Base-by-base conservation (phyloP, 1,284 basidiomycete genomes). In the Cryptococcus floricola region DNA sequence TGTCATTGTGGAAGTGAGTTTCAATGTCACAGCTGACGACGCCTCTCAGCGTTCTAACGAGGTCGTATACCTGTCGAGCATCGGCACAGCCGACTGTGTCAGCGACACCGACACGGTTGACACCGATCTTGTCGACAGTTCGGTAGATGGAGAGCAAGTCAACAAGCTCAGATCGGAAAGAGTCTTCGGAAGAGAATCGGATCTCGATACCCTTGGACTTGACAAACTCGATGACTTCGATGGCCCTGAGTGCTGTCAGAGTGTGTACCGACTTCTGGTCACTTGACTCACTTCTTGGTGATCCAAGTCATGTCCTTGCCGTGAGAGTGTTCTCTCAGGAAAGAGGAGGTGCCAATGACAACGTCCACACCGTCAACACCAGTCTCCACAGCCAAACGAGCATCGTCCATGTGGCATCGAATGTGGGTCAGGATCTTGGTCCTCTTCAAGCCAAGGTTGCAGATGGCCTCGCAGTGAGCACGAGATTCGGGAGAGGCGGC, bases 231-330 rank as follows among this genome's bases (percentile, higher is more conserved):
- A 99, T 99, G 69, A 99, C 96, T 80, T 98, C 95, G 71, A 98
- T 93, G 60, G 95, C 74, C 50, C 73, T 75, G 50, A 25, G 31
- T 13, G n/a, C 31, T 42, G 34, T 7, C 16, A 52, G 16, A 7
- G 19, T 10, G 14, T 13, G 41, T 13, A 31, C 38, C 19, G n/a
- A 31, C 0, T 28, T 62, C 6, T 34, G 10, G 31, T 34, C 31
- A 34, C 41, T 23, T 23, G 9, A 59, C 67, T 65, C 54, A 71
- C 71, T 66, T 89, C 85, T 97, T 98, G 83, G 96, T 97, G 80
- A 99, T 98, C 82, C 98, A 99, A 53, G 92, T 83, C 91, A 99
- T 99, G 79, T 98, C 96, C 85, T 98, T 99, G 71, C 96, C 96
- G 79, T 99, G 96, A 45, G 95, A 98, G 83, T 95, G 98, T 80